These are phyloP conservation scores for Leccinum griseonigrum DNA, from an alignment of 1,284 basidiomycete species.

Conservation along the genomic window DNA sequence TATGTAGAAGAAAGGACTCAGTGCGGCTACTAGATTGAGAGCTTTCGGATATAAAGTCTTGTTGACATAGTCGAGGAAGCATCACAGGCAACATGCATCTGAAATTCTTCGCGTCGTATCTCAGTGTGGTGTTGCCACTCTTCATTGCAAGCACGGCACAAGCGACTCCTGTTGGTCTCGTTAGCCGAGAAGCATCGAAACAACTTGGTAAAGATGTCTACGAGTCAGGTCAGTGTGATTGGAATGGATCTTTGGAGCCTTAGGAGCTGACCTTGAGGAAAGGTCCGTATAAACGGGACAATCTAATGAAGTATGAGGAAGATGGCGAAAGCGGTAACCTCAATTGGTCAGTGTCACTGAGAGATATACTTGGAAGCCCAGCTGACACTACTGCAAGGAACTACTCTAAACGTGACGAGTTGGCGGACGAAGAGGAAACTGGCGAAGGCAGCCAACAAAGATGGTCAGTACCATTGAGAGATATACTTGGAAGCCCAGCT, in stretches of 20 bases:
- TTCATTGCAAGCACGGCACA: neutral
- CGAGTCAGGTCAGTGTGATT: neutral
- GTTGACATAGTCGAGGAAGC: neutral
- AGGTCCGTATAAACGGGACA: neutral
- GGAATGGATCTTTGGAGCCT: neutral
- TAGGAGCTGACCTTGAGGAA: neutral
- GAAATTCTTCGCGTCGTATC: neutral
- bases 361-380: neutral
- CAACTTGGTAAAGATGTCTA: neutral
- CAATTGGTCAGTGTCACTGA: neutral
- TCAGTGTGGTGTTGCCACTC: neutral
- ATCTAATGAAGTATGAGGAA: neutral
- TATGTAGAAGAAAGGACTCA: neutral
- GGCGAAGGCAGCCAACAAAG: too few relatives aligned
- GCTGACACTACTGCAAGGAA: neutral
- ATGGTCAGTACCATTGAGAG: neutral
- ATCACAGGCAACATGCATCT: neutral
- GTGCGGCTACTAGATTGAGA: neutral
- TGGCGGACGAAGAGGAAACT: neutral
- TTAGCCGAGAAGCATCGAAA: neutral
- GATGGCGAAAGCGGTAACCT: neutral
- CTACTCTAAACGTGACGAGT: neutral
- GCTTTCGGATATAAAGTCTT: neutral
- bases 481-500: neutral
- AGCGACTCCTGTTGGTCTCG: neutral